Base-by-base conservation (phyloP, 768 basidiomycete species). In the Naganishia vaughanmartiniae region DNA sequence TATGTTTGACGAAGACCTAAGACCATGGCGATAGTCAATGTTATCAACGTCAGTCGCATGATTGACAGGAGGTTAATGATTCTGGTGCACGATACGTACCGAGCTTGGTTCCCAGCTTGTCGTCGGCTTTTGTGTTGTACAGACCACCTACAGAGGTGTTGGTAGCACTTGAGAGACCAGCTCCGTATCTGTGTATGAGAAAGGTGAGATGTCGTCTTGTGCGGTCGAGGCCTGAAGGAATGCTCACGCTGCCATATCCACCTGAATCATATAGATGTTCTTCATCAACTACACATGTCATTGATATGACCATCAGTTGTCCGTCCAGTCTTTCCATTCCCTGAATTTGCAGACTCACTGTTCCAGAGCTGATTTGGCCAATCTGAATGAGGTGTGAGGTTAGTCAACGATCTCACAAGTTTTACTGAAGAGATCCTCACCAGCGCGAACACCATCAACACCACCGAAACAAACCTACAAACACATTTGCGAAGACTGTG, bases 361-460 rank as follows among this genome's bases (percentile, higher is more conserved):
- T 71, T 1, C 76, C 75, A 0, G 74, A 46, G 28, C 54, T 69
- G 70, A 81, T 70, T 69, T 81, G 80, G 15, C 77, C 76, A 36
- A 81, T 79, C 65, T 71, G 34, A 24, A 42, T 39, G 24, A 3
- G 39, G 24, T 5, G 21, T 14, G 31, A 45, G 9, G 14, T 66
- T 21, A 15, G 15, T 66, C 46, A 48, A 46, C 26, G n/a, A 17
- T 11, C 51, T 28, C n/a, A 54, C 34, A 15, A 6, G 66, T 34
- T 4, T 24, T 3, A 24, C 19, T 5, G 33, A 46, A 15, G 10
- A 7, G n/a, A 24, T 14, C 21, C 69, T 54, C 45, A 70, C 69
- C 66, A 79, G 73, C 28, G 75, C 75, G 60, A 81, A 81, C 55
- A 81, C 74, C 48, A 81, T 67, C 24, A 81, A 31, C 53, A 81